Evolutionary conservation across 2,329 filamentous ascomycete species (phyloP).

Genomic region (Elsinoe necatrix): DNA sequence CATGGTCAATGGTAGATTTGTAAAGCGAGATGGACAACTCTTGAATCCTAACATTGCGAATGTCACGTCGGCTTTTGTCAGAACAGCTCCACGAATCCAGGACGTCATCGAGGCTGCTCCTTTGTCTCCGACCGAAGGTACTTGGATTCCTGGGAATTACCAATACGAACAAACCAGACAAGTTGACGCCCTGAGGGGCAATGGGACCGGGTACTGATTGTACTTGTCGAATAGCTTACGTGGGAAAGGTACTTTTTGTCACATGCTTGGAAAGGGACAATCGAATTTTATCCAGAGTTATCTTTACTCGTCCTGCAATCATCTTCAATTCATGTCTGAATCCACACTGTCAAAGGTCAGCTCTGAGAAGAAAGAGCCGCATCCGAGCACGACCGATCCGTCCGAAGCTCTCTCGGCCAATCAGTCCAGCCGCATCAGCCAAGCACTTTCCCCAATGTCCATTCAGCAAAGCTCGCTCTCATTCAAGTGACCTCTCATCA

Average conservation of each 20-base stretch:
- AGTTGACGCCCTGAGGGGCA: background rate
- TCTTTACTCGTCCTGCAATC: too few species aligned
- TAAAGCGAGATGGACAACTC: constrained; percentile 29
- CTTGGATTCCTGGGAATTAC: background rate
- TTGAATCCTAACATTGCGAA: background rate
- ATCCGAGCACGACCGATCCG: background rate
- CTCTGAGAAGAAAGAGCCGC: background rate
- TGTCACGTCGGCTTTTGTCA: background rate
- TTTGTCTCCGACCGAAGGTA: background rate
- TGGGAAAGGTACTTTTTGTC: too few species aligned
- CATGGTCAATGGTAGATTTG: constrained; percentile 42
- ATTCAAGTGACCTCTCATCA: background rate
- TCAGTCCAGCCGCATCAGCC: constrained; percentile 1
- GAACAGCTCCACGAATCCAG: background rate
- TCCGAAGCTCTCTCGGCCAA: background rate
- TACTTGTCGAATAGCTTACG: too few species aligned
- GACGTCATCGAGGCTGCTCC: constrained; percentile 3
- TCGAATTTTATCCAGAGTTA: too few species aligned
- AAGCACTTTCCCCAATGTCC: background rate
- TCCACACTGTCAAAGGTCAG: too few species aligned
- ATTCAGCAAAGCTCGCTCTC: background rate
- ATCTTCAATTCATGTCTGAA: too few species aligned
- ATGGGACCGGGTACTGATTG: background rate
- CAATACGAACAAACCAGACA: background rate
- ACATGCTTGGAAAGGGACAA: too few species aligned